phyloP scores from a whole-genome alignment of 176 grass and related monocot species.

The Rhynchospora tenuis region DNA sequence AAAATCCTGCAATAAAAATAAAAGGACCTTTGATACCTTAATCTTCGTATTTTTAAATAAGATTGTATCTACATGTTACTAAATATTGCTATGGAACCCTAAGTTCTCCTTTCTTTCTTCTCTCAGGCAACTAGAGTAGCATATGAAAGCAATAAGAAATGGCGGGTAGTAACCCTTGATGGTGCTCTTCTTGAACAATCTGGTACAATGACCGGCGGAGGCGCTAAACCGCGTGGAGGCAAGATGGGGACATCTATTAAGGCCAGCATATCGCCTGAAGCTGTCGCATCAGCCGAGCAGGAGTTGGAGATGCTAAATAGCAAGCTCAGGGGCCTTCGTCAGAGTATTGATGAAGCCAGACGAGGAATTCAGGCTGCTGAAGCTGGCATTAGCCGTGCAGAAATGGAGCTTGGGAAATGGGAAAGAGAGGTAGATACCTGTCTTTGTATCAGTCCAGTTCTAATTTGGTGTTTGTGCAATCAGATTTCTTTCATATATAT shows the following conservation, averaged over 20 bases:
- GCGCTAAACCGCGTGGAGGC: constrained; percentile 55
- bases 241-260: constrained; percentile 78
- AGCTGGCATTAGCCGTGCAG: constrained; percentile 46
- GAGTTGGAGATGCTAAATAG: constrained; percentile 57
- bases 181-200: constrained; percentile 89
- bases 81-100: not conserved
- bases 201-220: constrained; percentile 94
- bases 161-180: constrained; percentile 75
- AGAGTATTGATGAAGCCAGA: constrained; percentile 57
- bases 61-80: too few relatives aligned
- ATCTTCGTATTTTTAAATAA: not conserved
- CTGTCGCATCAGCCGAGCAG: constrained; percentile 50
- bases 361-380: constrained; percentile 45
- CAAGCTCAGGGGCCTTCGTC: constrained; percentile 49
- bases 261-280: constrained; percentile 61
- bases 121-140: constrained; percentile 85
- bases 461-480: not conserved
- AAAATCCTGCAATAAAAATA: not conserved
- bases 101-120: constrained; percentile 18
- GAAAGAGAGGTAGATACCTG: constrained; percentile 56
- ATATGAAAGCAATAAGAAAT: constrained; percentile 61
- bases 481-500: not conserved
- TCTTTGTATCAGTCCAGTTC: constrained; percentile 2
- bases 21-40: not conserved
- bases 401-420: constrained; percentile 83